Base-by-base conservation (phyloP, 2,329 filamentous ascomycete genomes). In the Plectosphaerella plurivora region DNA sequence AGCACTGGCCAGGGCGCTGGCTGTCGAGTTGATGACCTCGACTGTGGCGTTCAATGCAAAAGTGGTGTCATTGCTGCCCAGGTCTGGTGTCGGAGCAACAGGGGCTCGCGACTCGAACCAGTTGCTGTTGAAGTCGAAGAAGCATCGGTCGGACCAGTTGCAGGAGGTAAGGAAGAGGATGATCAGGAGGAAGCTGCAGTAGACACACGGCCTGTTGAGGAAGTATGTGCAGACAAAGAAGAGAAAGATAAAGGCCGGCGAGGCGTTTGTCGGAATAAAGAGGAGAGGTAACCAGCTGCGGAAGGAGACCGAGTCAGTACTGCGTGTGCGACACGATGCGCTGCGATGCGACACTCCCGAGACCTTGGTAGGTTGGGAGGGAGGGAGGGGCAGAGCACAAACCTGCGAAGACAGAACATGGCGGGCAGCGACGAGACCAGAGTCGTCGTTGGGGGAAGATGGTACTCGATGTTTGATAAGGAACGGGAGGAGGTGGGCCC, bases 151-250 rank as follows among this genome's bases (percentile, higher is more conserved):
- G 59, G 87, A 89, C 89, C 89, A 94, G 79, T 92, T 87, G 71
- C 89, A 94, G 24, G 88, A 91, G 24, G 91, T 95, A 60, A 92
- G 82, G 76, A 97, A 96, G 61, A 99, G 90, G 62, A 97, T 91
- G 59, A 96, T 82, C 47, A 99, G 89, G 51, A 99, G 87, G 56
- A 97, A 86, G 55, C 91, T 96, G 82, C 94, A 99, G 80, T 99
- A 99, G 62, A 96, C 87, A 76, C 94, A 99, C 51, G 94, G 94
- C 51, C 93, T 87, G 74, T 97, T 96, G 63, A 99, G 86, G 73
- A 96, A 89, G 78, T 96, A 97, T 59, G 92, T 96, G 70, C 92
- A 91, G 59, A 91, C 80, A 75, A 99, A 87, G 78, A 94, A 91
- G 72, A 91, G 82, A 73, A 93, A 83, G 68, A 94, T 89, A 75